Base-by-base conservation (phyloP, 2,329 filamentous ascomycete genomes). In the Metarhizium humberi region DNA sequence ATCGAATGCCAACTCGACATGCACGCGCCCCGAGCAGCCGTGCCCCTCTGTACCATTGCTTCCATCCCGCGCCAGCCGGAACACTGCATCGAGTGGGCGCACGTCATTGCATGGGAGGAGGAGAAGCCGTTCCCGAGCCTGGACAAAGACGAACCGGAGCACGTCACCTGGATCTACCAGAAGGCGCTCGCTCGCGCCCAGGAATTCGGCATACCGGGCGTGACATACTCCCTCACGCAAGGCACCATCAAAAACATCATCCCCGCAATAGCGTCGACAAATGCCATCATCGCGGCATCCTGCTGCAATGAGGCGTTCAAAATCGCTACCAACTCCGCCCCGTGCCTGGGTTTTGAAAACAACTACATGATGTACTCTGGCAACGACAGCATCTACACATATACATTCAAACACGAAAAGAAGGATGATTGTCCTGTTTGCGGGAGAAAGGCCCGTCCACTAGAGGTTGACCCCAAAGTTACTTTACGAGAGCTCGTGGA, bases 311-410 rank as follows among this genome's bases (percentile, higher is more conserved):
- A 99, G 72, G 92, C 92, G 2, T 85, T 97, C 74, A 99, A 99
- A 74, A 89, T 99, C 59, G 88, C 87, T 46, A 95, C 90, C 14
- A 84, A 80, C 51, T 83, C 86, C 42, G 94, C 92, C 36, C 90
- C 92, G 0, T 86, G 85, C 60, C 78, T 99, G 16, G 88, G 87
- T 13, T 78, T 83, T 59, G 84, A 87, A 48, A 87, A 87, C 55
- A 95, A 96, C 69, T 99, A 99, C 74, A 97, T 97, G 92, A 96
- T 96, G 89, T 99, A 99, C 71, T 96, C 90, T 13, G 94, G 95
- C 50, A 92, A 97, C 66, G 92, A 95, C 66, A 82, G 88, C 61
- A 87, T 99, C 61, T 99, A 99, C 75, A 99, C 94, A 0, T 96
- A 96, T 71, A 99, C 94, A 0, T 99, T 97, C 69, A 86, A 91